phyloP scores from a whole-genome alignment of 352 stramenopile species.

The Peronosclerospora sorghi region DNA sequence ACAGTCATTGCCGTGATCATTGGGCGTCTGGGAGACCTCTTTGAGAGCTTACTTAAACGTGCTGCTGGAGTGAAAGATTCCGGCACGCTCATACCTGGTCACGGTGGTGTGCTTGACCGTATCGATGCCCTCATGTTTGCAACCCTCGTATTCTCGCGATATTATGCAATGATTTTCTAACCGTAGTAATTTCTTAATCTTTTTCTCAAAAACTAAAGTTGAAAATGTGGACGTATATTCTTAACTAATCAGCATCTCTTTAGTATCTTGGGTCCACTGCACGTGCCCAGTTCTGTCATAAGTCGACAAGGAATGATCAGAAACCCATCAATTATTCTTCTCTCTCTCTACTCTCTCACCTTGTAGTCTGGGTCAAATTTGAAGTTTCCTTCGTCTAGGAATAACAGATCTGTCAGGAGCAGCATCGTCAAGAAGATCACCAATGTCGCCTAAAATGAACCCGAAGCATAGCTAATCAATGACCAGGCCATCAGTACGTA shows the following conservation, averaged over 20 bases:
- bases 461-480: background rate
- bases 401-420: constrained; percentile 59
- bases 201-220: too few species aligned
- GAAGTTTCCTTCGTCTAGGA: constrained; percentile 63
- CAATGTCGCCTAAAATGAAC: constrained; percentile 39
- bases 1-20: constrained; percentile 86
- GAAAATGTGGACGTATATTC: too few species aligned
- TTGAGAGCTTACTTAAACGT: constrained; percentile 91
- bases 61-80: constrained; percentile 92
- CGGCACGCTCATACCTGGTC: constrained; percentile 90
- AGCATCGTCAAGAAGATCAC: constrained; percentile 70
- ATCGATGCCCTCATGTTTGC: constrained; percentile 93
- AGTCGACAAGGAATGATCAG: constrained; percentile 4
- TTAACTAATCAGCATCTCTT: background rate
- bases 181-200: too few species aligned
- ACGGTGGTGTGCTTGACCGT: constrained; percentile 90
- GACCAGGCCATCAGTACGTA: background rate
- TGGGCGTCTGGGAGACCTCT: constrained; percentile 90
- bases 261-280: constrained; percentile 72
- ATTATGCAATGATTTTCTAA: constrained; percentile 17
- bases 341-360: constrained; percentile 16
- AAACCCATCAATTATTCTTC: background rate
- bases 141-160: constrained; percentile 48
- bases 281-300: constrained; percentile 57
- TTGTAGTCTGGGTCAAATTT: constrained; percentile 82